Percentiles rank a stretch among this genome's conserved stretches.
phyloP scores from a whole-genome alignment of 768 basidiomycete species.

The Lyophyllum decastes region DNA sequence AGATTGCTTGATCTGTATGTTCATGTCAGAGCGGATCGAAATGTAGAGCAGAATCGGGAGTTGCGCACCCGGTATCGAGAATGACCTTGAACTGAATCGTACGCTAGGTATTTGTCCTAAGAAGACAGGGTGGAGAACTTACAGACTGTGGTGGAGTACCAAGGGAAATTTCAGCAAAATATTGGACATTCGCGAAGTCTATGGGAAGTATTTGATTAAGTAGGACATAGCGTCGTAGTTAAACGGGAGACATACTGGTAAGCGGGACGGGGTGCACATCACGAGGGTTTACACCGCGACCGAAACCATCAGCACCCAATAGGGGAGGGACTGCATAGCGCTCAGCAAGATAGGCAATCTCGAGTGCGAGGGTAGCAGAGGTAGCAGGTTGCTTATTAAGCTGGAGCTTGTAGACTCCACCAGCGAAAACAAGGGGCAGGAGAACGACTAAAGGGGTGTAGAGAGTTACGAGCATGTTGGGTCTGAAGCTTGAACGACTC shows the following conservation, averaged over 20 bases:
- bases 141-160: conserved; percentile 84
- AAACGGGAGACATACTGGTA: conserved; percentile 68
- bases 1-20: conserved; percentile 78
- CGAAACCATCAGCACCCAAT: conserved; percentile 67
- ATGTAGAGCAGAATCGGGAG: background rate
- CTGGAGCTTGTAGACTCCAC: conserved; percentile 77
- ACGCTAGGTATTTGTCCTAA: background rate
- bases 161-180: conserved; percentile 84
- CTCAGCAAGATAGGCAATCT: conserved; percentile 86
- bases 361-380: conserved; percentile 62
- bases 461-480: conserved; percentile 43
- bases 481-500: conserved; percentile 13
- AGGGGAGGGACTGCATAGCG: conserved; percentile 62
- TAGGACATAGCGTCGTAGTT: background rate
- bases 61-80: conserved; percentile 79
- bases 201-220: conserved; percentile 1
- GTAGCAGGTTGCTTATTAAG: conserved; percentile 78
- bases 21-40: conserved; percentile 5
- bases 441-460: conserved; percentile 40
- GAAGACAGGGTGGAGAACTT: conserved; percentile 26
- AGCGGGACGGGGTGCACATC: conserved; percentile 89
- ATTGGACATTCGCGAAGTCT: conserved; percentile 99
- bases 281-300: conserved; percentile 59
- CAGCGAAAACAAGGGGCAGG: conserved; percentile 53
- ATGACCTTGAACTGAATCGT: conserved; percentile 82